A percentile compares a stretch with the other conserved stretches of the same genome.
Conservation (phyloP, 139 green algal species). For the Dunaliella primolecta region DNA sequence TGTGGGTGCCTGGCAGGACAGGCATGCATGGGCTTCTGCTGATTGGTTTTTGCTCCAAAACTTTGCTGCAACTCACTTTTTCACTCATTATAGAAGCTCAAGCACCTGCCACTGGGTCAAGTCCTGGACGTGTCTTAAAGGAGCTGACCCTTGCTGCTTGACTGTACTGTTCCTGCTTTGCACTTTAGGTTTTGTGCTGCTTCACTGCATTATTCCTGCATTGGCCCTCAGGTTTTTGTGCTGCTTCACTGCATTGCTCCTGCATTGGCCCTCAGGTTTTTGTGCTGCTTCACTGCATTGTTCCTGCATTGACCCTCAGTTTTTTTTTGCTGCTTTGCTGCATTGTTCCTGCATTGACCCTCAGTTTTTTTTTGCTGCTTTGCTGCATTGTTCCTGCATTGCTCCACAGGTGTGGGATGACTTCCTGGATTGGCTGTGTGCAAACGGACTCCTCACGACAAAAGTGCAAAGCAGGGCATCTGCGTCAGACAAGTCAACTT, state of each 20-base stretch:
- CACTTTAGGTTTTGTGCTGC: no score
- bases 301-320: not conserved
- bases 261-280: not conserved
- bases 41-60: no score
- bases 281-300: not conserved
- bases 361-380: not conserved
- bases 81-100: no score
- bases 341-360: not conserved
- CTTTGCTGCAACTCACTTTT: no score
- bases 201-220: no score
- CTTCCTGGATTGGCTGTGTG: conserved; percentile 76
- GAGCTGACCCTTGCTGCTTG: no score
- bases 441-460: conserved; percentile 57
- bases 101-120: no score
- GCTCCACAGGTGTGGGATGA: conserved; percentile 45
- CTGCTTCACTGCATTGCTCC: not conserved
- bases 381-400: not conserved
- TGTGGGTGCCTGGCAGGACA: no score
- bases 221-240: no score
- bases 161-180: no score
- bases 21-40: no score
- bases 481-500: conserved; percentile 23
- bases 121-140: no score
- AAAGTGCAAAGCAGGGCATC: conserved; percentile 31
- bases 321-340: not conserved